Base-by-base conservation (phyloP, 2,329 filamentous ascomycete genomes). In the Pseudodiploospora longispora region DNA sequence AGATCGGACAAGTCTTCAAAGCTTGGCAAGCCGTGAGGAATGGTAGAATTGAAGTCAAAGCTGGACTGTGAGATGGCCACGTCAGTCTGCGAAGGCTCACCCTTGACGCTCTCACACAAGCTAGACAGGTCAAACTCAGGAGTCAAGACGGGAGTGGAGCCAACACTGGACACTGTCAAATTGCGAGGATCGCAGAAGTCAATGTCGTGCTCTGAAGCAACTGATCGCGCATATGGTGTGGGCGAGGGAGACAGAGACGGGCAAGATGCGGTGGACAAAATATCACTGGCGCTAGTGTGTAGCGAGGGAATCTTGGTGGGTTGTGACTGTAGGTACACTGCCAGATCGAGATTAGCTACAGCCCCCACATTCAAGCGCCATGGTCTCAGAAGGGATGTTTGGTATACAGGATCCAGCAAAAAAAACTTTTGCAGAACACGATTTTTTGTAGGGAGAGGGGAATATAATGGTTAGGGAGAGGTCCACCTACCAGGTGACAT, bases 181-280 rank as follows among this genome's bases (percentile, higher is more conserved):
- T 95, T 87, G 59, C 90, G 83, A 31, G 91, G 90, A 61, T 96
- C 90, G 66, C 91, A 95, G 64, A 93, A 94, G 67, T 88, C 83
- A 54, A 88, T 76, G 63, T 88, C 83, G 53, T 77, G 73, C 59
- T 88, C 84, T 2, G 81, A 80, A 38, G 76, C 70, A 61, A 83
- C 70, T 44, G 85, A 80, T 56, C 77, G 73, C 54, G 87, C 82
- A 52, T 87, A 82, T 30, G 87, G 87, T 39, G 87, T 85, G 12
- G 89, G 88, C 30, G 88, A 95, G 19, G 89, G 88, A 29, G 88
- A 94, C 51, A 93, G 79, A 47, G 88, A 93, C 53, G 88, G 86
- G 71, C 85, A 91, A 38, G 84, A 81, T 59, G 82, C 83, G 44
- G 81, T 76, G 54, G 85, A 85, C 54, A 88, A 72, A 55, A 87